These are phyloP conservation scores for Diaporthe nobilis DNA, from an alignment of 2,329 filamentous ascomycete species.

Conservation along the genomic window DNA sequence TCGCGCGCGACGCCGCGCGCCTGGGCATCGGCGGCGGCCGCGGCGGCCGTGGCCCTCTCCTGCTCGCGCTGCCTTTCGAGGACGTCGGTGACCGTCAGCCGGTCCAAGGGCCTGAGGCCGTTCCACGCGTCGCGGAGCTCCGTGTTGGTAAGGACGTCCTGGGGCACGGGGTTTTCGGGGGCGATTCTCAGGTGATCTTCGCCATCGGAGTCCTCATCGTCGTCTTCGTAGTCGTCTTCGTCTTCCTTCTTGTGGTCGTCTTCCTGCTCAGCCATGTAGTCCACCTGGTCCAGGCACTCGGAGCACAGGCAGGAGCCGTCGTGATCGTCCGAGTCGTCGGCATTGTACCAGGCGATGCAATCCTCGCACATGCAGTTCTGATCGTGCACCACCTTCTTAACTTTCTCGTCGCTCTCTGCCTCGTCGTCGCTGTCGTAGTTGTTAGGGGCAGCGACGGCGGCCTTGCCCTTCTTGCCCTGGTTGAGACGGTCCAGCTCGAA, in stretches of 20 bases:
- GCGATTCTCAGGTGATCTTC: background rate
- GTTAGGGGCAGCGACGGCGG: background rate
- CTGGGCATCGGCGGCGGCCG: background rate
- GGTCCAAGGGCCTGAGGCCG: slow-evolving; percentile 16
- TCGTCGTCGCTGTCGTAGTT: slow-evolving; percentile 1
- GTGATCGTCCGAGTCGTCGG: background rate
- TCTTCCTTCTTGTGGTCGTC: background rate
- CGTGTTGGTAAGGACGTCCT: slow-evolving; percentile 12
- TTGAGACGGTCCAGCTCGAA: background rate
- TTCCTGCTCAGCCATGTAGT: background rate
- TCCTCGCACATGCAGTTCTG: background rate
- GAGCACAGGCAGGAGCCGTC: background rate
- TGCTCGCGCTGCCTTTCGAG: background rate
- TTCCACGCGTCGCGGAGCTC: slow-evolving; percentile 29
- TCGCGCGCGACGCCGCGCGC: background rate
- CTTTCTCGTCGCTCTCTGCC: background rate
- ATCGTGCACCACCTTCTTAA: background rate
- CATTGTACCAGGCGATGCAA: background rate
- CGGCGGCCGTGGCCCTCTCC: background rate
- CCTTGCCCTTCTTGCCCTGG: background rate
- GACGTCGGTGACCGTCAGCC: slow-evolving; percentile 1
- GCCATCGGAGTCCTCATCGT: too few species aligned
- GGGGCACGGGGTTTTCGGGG: background rate
- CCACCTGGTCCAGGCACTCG: slow-evolving; percentile 8
- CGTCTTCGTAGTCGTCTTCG: background rate